phyloP scores from a whole-genome alignment of 2,329 filamentous ascomycete species.

The Penicillium sp. region DNA sequence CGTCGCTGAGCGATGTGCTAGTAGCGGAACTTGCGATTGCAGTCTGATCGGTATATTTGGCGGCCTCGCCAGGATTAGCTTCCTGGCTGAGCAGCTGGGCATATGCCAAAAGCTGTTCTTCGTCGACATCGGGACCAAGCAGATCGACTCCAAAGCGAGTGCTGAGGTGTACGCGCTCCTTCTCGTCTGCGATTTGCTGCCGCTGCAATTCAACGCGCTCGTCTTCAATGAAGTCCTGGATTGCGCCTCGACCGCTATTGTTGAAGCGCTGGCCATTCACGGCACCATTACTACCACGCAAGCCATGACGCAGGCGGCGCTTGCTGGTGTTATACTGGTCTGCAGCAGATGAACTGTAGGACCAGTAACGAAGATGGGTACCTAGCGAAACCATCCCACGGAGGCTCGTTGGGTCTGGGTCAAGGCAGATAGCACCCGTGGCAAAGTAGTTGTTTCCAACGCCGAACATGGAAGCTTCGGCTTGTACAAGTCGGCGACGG shows the following conservation, averaged over 20 bases:
- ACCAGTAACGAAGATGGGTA: conserved; percentile 88
- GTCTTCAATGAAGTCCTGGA: conserved; percentile 83
- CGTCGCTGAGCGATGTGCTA: conserved; percentile 44
- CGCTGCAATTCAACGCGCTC: conserved; percentile 79
- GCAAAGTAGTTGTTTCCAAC: conserved; percentile 78
- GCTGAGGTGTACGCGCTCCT: conserved; percentile 71
- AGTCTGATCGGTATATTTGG: conserved; percentile 46
- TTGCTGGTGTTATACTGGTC: conserved; percentile 77
- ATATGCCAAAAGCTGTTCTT: conserved; percentile 67
- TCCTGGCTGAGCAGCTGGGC: conserved; percentile 67
- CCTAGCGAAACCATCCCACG: conserved; percentile 87
- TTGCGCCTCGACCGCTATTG: conserved; percentile 67
- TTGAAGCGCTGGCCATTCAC: conserved; percentile 61
- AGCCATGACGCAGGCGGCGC: conserved; percentile 73
- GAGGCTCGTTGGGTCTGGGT: conserved; percentile 83
- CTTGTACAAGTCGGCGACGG: conserved; percentile 73
- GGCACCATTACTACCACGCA: conserved; percentile 63
- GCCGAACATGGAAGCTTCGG: conserved; percentile 68
- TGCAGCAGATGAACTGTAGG: conserved; percentile 80
- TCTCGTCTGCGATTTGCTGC: conserved; percentile 69
- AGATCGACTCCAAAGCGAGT: conserved; percentile 85
- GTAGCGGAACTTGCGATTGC: conserved; percentile 44
- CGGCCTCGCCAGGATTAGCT: conserved; percentile 54
- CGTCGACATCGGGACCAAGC: conserved; percentile 58
- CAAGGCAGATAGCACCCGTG: conserved; percentile 81